Conservation (phyloP, 352 stramenopile genomes). For the Pythium pyrilobum region DNA sequence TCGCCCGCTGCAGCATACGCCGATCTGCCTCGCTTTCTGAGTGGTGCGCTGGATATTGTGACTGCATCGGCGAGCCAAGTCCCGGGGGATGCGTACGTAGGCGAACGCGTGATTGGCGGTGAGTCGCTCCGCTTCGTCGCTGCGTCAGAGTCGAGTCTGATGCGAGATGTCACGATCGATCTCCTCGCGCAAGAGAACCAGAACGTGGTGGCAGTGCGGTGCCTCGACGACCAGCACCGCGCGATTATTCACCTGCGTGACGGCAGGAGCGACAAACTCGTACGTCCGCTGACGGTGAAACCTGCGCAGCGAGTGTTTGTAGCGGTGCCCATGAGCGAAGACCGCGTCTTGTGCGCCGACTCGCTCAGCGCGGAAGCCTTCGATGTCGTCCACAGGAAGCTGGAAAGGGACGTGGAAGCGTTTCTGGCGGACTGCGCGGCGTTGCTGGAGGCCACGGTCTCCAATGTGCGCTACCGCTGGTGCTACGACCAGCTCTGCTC, state of each 20-base stretch:
- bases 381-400: slow-evolving; percentile 19
- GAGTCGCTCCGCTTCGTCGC: slow-evolving; percentile 28
- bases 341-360: slow-evolving; percentile 51
- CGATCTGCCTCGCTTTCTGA: slow-evolving; percentile 21
- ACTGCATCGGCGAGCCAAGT: slow-evolving; percentile 21
- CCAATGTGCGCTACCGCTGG: slow-evolving; percentile 27
- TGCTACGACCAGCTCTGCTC: slow-evolving; percentile 44
- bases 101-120: slow-evolving; percentile 23
- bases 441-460: slow-evolving; percentile 32
- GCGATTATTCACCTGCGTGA: slow-evolving; percentile 28
- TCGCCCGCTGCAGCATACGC: slow-evolving; percentile 13
- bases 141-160: slow-evolving; percentile 42
- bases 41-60: slow-evolving; percentile 26
- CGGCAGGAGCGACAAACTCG: slow-evolving; percentile 12
- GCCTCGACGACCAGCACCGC: slow-evolving; percentile 31
- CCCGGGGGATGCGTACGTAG: slow-evolving; percentile 49
- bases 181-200: slow-evolving; percentile 25
- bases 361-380: slow-evolving; percentile 51
- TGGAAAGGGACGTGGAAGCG: slow-evolving; percentile 48
- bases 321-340: slow-evolving; percentile 39
- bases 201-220: slow-evolving; percentile 35
- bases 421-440: slow-evolving; percentile 37
- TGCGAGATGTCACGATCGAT: slow-evolving; percentile 33
- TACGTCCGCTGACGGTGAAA: slow-evolving; percentile 22
- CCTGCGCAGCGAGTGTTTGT: slow-evolving; percentile 32